Evolutionary conservation across 345 rosid genomes (phyloP).

Genomic region (Zanthoxylum bungeanum): DNA sequence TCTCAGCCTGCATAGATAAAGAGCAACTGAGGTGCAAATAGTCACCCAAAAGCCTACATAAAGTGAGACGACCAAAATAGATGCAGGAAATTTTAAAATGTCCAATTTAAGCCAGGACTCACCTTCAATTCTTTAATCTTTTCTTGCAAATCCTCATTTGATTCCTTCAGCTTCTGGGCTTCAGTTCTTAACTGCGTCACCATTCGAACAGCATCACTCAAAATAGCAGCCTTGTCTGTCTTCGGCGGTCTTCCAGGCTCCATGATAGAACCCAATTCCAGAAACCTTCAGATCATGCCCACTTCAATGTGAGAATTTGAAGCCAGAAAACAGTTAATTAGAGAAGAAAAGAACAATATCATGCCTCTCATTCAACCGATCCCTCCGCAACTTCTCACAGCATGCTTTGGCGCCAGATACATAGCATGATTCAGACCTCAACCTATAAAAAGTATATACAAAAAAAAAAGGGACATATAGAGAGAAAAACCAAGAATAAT

Average conservation of each 20-base stretch:
- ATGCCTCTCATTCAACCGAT: constrained; percentile 24
- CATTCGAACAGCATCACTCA: constrained; percentile 32
- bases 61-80: background rate
- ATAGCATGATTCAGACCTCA: constrained; percentile 14
- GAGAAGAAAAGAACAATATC: constrained; percentile 2
- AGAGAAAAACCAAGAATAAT: background rate
- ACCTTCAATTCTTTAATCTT: constrained; percentile 39
- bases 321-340: background rate
- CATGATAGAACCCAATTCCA: constrained; percentile 32
- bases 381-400: constrained; percentile 26
- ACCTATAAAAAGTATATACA: constrained; percentile 6
- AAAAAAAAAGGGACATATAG: background rate
- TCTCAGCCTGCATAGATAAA: constrained; percentile 37
- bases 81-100: background rate
- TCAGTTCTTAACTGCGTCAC: constrained; percentile 28
- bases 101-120: background rate
- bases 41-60: background rate
- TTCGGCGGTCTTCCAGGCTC: constrained; percentile 36
- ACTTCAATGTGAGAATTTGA: constrained; percentile 2
- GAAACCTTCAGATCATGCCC: constrained; percentile 24
- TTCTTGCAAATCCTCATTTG: constrained; percentile 27
- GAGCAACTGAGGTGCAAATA: background rate
- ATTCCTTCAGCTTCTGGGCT: constrained; percentile 24
- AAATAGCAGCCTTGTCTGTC: constrained; percentile 30
- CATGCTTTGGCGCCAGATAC: constrained; percentile 26